These are phyloP conservation scores for Agarophyton chilense DNA, from an alignment of 23 red algal species.

Conservation along the genomic window DNA sequence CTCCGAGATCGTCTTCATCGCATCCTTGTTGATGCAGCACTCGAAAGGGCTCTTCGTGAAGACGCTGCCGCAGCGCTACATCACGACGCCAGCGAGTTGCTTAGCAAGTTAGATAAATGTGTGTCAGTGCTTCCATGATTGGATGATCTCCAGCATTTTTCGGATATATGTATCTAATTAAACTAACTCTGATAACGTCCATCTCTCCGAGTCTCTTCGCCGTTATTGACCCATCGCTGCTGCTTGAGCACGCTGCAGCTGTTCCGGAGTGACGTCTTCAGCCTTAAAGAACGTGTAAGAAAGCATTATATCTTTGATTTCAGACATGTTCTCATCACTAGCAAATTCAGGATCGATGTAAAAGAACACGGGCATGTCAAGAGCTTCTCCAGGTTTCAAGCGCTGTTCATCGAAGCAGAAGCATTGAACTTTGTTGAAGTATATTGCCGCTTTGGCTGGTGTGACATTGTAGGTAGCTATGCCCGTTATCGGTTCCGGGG, in stretches of 20 bases:
- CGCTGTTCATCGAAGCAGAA: slow-evolving; percentile 99
- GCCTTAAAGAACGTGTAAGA: slow-evolving; percentile 98
- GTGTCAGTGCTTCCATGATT: slow-evolving; percentile 35
- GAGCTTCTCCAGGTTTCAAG: slow-evolving; percentile 80
- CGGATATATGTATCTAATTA: background rate
- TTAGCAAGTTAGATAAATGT: slow-evolving; percentile 63
- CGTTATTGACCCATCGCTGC: slow-evolving; percentile 53
- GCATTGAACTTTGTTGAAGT: slow-evolving; percentile 99
- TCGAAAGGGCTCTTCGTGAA: slow-evolving; percentile 78
- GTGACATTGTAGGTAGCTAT: slow-evolving; percentile 98
- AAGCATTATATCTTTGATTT: slow-evolving; percentile 92
- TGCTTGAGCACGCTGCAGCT: slow-evolving; percentile 77
- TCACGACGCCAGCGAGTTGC: slow-evolving; percentile 66
- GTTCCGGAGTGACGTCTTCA: slow-evolving; percentile 87
- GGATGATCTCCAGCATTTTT: background rate
- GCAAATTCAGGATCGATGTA: slow-evolving; percentile 94
- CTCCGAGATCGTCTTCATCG: slow-evolving; percentile 83
- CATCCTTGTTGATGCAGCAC: slow-evolving; percentile 74
- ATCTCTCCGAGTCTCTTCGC: background rate
- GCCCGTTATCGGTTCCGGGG: slow-evolving; percentile 77
- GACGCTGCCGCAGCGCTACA: slow-evolving; percentile 74
- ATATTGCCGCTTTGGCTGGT: slow-evolving; percentile 93
- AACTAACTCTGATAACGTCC: background rate
- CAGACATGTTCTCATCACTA: slow-evolving; percentile 89
- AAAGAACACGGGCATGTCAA: slow-evolving; percentile 99